Evolutionary conservation across 306 rosid genomes (phyloP).

Genomic region (Quercus aquifolioides): DNA sequence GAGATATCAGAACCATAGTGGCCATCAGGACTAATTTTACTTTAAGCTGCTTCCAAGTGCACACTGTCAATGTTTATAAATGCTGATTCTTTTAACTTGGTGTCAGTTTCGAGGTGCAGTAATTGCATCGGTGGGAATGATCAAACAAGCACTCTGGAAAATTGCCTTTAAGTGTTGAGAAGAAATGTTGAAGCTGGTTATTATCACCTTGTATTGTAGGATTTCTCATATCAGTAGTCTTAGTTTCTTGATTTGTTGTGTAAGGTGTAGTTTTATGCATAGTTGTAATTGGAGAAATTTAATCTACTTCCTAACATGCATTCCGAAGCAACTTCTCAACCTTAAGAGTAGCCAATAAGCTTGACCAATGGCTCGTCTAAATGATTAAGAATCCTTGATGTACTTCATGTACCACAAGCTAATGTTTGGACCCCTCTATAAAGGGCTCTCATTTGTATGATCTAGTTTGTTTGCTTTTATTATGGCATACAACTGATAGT

Average conservation of each 20-base stretch:
- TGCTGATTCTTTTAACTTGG: conserved; percentile 4
- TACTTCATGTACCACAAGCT: conserved; percentile 2
- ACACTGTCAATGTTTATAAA: background rate
- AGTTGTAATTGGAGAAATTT: conserved; percentile 12
- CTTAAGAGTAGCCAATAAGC: conserved; percentile 20
- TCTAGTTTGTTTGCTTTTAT: background rate
- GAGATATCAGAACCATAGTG: background rate
- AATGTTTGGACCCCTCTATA: background rate
- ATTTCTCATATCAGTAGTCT: conserved; percentile 5
- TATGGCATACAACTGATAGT: background rate
- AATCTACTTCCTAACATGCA: conserved; percentile 15
- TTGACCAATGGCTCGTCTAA: conserved; percentile 11
- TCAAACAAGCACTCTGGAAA: conserved; percentile 65
- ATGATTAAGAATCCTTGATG: conserved; percentile 19
- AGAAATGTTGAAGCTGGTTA: background rate
- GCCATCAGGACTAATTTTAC: background rate
- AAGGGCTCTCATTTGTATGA: background rate
- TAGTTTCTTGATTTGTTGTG: background rate
- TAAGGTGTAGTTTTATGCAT: background rate
- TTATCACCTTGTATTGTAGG: conserved; percentile 16
- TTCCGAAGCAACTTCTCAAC: conserved; percentile 15
- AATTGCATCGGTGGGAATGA: conserved; percentile 54
- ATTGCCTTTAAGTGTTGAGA: conserved; percentile 43
- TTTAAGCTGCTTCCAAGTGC: background rate
- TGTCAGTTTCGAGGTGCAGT: conserved; percentile 73